Conservation (phyloP, 768 basidiomycete species). For the Cystobasidium onofrii region DNA sequence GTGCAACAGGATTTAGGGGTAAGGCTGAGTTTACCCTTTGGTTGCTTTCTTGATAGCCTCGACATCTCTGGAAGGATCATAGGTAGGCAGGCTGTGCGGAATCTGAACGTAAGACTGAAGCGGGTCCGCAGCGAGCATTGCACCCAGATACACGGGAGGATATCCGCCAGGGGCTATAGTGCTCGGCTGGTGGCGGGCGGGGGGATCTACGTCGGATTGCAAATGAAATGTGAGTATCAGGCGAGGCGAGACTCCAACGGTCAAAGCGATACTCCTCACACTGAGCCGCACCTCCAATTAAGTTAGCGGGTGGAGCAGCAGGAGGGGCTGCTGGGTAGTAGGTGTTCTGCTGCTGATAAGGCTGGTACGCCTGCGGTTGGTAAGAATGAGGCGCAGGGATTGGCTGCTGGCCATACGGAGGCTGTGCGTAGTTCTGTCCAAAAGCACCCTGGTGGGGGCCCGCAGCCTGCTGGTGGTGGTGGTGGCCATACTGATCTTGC, state of each 20-base stretch:
- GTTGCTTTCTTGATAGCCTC: slow-evolving; percentile 47
- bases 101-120: background rate
- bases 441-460: background rate
- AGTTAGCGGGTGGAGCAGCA: no score
- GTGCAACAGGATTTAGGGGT: no score
- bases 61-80: slow-evolving; percentile 43
- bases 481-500: background rate
- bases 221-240: no score
- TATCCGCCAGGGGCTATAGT: background rate
- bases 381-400: no score
- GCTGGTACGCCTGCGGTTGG: background rate
- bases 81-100: background rate
- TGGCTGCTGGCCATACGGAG: no score
- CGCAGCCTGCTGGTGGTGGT: slow-evolving; percentile 24
- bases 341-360: background rate
- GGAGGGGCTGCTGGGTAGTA: no score
- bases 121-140: slow-evolving; percentile 5
- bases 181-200: background rate
- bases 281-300: no score
- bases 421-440: background rate
- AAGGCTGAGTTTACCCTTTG: slow-evolving; percentile 43
- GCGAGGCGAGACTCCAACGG: no score
- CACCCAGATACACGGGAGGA: slow-evolving; percentile 17
- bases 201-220: background rate
- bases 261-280: no score